Evolutionary conservation across 1,284 basidiomycete species (phyloP), one percentile per base, ranked within the genome.

Genomic region (Sphaerobolus stellatus): DNA sequence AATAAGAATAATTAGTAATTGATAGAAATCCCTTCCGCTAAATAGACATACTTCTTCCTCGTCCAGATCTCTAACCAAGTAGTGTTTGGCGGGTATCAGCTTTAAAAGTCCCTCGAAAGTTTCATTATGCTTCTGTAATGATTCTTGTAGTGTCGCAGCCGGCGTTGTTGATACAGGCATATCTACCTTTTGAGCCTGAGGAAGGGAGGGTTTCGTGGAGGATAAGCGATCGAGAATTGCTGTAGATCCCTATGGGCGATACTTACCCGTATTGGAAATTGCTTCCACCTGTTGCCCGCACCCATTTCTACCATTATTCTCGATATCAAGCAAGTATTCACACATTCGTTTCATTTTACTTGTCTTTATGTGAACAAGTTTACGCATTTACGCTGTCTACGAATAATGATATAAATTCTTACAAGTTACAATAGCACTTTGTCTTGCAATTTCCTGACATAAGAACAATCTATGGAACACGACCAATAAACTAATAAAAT

Each of bases 11-110:
- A 40, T 50, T 27, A 45, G 34, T 24, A 45, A 25, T 25, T 27
- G 27, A 45, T 33, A 40, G 31, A 13, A 27, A 36, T 22, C 34
- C 34, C 52, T 56, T 34, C 11, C 9, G 18, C 27, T 14, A 16
- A 8, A 45, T 24, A 55, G 41, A 61, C 73, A 56, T 41, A 82
- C 86, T 75, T 84, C 82, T 30, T 54, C 52, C 58, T 90, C 85
- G 2, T 77, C 75, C 24, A 81, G 79, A 30, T 91, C 87, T 48
- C 80, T 80, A 11, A 83, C 79, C 27, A 95, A 75, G 70, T 96
- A 97, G 68, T 90, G 93, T 75, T 87, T 88, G 8, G 92, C 82
- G 0, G 94, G 94, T 56, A 97, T 95, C 38, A 95, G 80, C 47
- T 79, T 82, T 3, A 96, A 74, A 1, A 96, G 75, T 0, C 82